Evolutionary conservation across 495 filamentous ascomycete genomes (phyloP).

Genomic region (Pseudomonodictys pantanalensis): DNA sequence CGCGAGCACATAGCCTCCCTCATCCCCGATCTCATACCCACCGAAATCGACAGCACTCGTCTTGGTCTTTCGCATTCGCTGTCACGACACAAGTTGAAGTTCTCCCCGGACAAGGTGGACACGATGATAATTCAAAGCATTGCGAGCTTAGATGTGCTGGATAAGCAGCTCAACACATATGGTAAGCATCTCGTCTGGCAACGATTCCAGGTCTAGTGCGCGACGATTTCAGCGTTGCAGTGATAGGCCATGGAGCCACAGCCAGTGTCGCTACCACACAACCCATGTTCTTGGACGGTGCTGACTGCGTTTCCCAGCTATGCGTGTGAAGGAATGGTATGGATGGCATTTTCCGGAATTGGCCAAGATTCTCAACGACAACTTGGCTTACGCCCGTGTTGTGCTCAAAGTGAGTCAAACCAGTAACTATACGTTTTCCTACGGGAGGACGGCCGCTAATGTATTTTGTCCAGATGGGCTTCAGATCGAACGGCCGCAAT

Average conservation of each 20-base stretch:
- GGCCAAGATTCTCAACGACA: constrained; percentile 95
- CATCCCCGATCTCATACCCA: constrained; percentile 81
- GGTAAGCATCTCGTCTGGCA: not conserved
- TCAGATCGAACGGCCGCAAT: constrained; percentile 70
- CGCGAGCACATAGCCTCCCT: constrained; percentile 84
- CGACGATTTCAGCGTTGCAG: too few relatives aligned
- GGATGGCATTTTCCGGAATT: constrained; percentile 99
- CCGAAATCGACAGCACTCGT: constrained; percentile 86
- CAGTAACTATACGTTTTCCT: too few relatives aligned
- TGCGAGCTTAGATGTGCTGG: constrained; percentile 86
- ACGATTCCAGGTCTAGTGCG: too few relatives aligned
- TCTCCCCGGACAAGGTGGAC: constrained; percentile 98
- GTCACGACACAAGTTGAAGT: constrained; percentile 97
- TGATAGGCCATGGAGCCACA: too few relatives aligned
- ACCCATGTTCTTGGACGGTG: too few relatives aligned
- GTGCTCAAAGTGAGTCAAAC: too few relatives aligned
- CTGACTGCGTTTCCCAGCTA: constrained; percentile 85
- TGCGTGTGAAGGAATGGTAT: constrained; percentile 99
- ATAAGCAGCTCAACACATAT: constrained; percentile 92
- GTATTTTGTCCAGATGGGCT: too few relatives aligned
- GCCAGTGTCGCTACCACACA: too few relatives aligned
- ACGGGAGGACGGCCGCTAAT: too few relatives aligned
- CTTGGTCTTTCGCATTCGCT: constrained; percentile 95
- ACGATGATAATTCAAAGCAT: constrained; percentile 99
- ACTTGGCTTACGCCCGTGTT: constrained; percentile 85